These are phyloP conservation scores for Fusarium algeriense DNA, from an alignment of 2,329 filamentous ascomycete species.

Conservation along the genomic window DNA sequence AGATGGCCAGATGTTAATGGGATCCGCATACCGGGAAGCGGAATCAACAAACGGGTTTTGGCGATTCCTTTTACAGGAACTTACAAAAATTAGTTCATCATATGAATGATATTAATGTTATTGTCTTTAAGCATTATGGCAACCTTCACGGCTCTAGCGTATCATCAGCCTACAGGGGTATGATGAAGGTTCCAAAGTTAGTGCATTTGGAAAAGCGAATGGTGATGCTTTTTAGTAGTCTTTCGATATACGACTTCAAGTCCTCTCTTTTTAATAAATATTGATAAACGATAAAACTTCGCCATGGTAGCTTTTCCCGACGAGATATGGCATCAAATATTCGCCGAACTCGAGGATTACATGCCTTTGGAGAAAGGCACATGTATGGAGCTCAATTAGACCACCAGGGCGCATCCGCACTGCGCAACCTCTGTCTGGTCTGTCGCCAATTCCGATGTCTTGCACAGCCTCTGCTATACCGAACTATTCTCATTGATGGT, in stretches of 20 bases:
- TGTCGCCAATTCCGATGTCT: conserved; percentile 13
- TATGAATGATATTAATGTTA: too few species aligned
- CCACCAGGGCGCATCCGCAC: background rate
- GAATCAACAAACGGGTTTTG: too few species aligned
- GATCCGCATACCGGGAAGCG: too few species aligned
- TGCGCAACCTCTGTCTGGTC: conserved; percentile 14
- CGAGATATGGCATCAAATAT: background rate
- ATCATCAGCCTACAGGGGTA: background rate
- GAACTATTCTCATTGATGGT: background rate
- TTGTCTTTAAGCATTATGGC: background rate
- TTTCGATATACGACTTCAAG: too few species aligned
- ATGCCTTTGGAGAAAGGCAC: conserved; percentile 2
- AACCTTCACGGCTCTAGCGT: background rate
- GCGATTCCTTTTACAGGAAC: too few species aligned
- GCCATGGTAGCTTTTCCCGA: background rate
- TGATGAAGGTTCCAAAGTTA: background rate
- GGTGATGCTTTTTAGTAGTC: background rate
- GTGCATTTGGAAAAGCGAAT: background rate
- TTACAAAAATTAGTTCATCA: too few species aligned
- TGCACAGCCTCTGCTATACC: conserved; percentile 5
- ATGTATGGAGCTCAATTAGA: background rate
- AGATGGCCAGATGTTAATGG: background rate
- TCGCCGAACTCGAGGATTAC: background rate
- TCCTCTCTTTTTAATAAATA: background rate
- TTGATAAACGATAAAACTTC: background rate